Percentiles rank a stretch among this genome's conserved stretches.
Conservation (phyloP, 1,284 basidiomycete species). For the Cutaneotrichosporon sp. region DNA sequence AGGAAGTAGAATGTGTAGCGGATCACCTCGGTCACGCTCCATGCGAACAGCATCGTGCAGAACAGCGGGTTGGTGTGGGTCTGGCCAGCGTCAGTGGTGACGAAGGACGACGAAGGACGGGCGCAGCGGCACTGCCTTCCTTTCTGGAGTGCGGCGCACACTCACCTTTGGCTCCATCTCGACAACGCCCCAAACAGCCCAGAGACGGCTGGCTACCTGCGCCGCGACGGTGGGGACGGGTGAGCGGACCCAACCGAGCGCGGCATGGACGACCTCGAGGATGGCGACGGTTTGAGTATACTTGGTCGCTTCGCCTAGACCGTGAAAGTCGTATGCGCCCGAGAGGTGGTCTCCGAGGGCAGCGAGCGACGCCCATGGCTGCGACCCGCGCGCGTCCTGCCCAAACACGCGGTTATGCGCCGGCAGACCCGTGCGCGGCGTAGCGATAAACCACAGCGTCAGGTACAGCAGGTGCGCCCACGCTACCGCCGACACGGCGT, state of each 20-base stretch:
- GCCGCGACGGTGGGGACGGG: constrained; percentile 73
- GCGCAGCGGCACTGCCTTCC: neutral
- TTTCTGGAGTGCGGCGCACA: no score
- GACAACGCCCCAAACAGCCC: constrained; percentile 80
- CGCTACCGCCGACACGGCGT: constrained; percentile 62
- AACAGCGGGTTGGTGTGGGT: constrained; percentile 72
- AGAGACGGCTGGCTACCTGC: constrained; percentile 82
- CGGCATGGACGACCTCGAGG: constrained; percentile 76
- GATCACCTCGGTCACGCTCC: constrained; percentile 86
- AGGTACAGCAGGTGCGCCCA: constrained; percentile 67
- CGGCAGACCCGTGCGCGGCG: constrained; percentile 17
- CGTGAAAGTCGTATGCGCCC: constrained; percentile 44
- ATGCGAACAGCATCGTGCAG: constrained; percentile 87
- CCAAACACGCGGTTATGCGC: constrained; percentile 4
- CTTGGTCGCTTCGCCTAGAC: constrained; percentile 60
- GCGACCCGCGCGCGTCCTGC: constrained; percentile 3
- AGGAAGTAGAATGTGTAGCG: constrained; percentile 87
- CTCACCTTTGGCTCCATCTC: constrained; percentile 53
- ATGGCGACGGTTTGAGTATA: constrained; percentile 75
- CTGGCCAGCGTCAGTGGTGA: constrained; percentile 47
- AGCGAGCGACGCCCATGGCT: constrained; percentile 14
- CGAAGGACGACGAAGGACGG: neutral
- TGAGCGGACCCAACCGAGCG: constrained; percentile 76
- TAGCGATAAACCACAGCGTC: constrained; percentile 43
- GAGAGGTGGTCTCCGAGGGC: constrained; percentile 55